phyloP scores from a whole-genome alignment of 495 filamentous ascomycete genomes.

The Hypomontagnella monticulosa region DNA sequence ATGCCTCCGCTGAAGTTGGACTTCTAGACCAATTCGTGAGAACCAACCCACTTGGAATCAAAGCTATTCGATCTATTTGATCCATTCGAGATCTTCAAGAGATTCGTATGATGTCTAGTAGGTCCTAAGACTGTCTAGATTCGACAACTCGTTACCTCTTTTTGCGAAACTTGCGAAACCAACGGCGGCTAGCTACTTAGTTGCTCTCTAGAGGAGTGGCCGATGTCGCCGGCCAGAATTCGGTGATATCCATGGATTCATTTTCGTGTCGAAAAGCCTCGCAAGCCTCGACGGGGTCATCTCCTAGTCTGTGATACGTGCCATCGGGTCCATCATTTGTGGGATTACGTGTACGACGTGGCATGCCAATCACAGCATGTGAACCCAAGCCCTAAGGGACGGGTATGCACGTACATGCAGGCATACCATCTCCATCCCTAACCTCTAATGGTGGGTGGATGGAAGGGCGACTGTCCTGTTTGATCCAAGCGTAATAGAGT shows the following conservation, averaged over 20 bases:
- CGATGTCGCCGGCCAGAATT: conserved; percentile 38
- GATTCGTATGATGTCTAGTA: conserved; percentile 15
- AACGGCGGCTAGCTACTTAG: not conserved
- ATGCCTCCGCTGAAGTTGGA: conserved; percentile 19
- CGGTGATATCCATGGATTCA: conserved; percentile 22
- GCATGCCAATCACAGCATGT: conserved; percentile 18
- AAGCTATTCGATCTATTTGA: conserved; percentile 24
- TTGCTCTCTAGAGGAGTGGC: not conserved
- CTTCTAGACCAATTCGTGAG: conserved; percentile 2
- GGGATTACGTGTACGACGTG: conserved; percentile 32
- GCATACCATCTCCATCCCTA: not conserved
- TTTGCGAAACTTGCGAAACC: conserved; percentile 1
- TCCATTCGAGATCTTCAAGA: conserved; percentile 12
- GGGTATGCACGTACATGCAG: conserved; percentile 39
- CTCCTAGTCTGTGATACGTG: conserved; percentile 13
- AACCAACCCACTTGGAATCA: not conserved
- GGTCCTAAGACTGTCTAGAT: not conserved
- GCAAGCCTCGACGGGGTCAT: conserved; percentile 13
- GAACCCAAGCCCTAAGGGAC: conserved; percentile 6
- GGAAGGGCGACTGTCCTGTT: not conserved
- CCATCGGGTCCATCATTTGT: conserved; percentile 1
- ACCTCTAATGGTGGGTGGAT: not conserved
- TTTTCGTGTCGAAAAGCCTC: conserved; percentile 9
- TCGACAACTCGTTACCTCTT: conserved; percentile 6
- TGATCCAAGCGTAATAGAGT: not conserved